Conservation (phyloP, 192 early-diverging fungal species). For the Umbelopsis isabellina region DNA sequence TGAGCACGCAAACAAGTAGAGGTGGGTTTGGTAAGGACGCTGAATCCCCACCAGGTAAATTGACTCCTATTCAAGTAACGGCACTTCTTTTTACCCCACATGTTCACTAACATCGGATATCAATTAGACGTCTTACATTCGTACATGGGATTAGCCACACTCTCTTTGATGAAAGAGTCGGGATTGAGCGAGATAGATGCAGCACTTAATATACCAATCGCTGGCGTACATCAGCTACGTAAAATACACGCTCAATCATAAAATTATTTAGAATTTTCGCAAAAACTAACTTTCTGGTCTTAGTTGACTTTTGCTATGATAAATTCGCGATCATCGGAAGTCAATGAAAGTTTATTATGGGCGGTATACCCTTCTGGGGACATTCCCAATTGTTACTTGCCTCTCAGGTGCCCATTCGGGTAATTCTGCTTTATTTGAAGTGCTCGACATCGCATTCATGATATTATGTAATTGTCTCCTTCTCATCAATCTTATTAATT, state of each 20-base stretch:
- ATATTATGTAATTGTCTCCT: no score
- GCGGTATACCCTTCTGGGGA: no score
- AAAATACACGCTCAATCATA: background rate
- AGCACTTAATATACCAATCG: constrained; percentile 57
- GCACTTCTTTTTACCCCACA: constrained; percentile 7
- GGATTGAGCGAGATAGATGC: constrained; percentile 54
- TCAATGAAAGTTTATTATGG: no score
- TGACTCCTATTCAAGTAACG: background rate
- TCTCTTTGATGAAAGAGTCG: constrained; percentile 61
- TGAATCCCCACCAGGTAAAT: constrained; percentile 58
- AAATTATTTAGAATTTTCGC: background rate
- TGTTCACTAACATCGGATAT: background rate
- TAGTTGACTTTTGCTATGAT: no score
- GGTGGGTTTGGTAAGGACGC: constrained; percentile 74
- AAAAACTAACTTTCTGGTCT: no score
- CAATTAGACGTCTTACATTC: constrained; percentile 76
- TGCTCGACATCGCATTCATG: no score
- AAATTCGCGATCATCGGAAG: no score
- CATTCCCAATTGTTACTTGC: no score
- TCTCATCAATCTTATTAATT: no score
- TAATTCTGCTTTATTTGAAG: no score
- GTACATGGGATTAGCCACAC: constrained; percentile 78
- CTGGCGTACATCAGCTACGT: constrained; percentile 12
- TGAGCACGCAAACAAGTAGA: constrained; percentile 53
- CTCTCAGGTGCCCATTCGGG: no score